phyloP scores from a whole-genome alignment of 2,329 filamentous ascomycete species.

The Xylariaceae sp. region DNA sequence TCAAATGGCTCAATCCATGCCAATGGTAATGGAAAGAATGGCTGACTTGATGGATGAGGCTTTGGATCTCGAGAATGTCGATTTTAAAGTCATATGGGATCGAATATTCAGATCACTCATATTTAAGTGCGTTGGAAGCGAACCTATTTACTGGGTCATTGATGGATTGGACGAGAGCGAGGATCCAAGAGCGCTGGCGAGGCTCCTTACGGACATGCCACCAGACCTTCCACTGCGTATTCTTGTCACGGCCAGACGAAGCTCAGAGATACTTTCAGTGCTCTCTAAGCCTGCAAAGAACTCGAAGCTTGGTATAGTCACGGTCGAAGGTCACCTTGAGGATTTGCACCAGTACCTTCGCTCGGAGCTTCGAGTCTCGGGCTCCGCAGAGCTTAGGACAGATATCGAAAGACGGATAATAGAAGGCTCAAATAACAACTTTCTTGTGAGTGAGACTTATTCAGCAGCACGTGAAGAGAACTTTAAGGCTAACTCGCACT shows the following conservation, averaged over 20 bases:
- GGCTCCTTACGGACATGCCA: slow-evolving; percentile 20
- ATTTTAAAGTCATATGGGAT: slow-evolving; percentile 26
- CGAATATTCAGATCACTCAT: slow-evolving; percentile 27
- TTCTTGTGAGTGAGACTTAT: slow-evolving; percentile 4
- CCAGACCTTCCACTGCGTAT: slow-evolving; percentile 22
- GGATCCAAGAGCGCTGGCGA: slow-evolving; percentile 20
- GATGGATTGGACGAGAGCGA: slow-evolving; percentile 36
- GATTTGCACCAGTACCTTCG: slow-evolving; percentile 12
- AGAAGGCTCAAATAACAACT: slow-evolving; percentile 2
- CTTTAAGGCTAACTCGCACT: neutral
- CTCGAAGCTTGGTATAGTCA: slow-evolving; percentile 1
- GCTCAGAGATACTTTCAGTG: slow-evolving; percentile 13
- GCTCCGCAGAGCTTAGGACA: neutral
- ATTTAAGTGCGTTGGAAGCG: slow-evolving; percentile 14
- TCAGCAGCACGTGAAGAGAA: neutral
- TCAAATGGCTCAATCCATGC: slow-evolving; percentile 22
- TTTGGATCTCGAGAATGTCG: slow-evolving; percentile 21
- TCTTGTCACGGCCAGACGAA: slow-evolving; percentile 26
- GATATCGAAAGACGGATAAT: neutral
- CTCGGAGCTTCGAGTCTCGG: neutral
- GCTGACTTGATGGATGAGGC: slow-evolving; percentile 17
- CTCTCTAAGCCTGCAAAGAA: slow-evolving; percentile 10
- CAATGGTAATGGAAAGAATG: slow-evolving; percentile 17
- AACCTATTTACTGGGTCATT: slow-evolving; percentile 33
- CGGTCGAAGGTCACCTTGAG: slow-evolving; percentile 10